These are phyloP conservation scores for Bruguiera parviflora DNA, from an alignment of 345 rosid species.

Conservation along the genomic window DNA sequence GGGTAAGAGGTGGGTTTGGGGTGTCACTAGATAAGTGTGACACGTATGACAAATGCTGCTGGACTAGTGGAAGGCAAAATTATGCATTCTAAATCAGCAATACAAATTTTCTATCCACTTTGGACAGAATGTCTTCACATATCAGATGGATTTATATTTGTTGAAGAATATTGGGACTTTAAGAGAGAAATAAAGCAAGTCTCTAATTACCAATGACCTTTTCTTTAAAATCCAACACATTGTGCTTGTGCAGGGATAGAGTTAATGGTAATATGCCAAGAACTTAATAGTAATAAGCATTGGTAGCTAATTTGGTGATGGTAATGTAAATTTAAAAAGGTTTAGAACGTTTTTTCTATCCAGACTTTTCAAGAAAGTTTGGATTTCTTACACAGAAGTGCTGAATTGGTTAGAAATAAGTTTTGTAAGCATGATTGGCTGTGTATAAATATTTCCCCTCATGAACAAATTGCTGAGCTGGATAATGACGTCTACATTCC, in stretches of 20 bases:
- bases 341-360: background rate
- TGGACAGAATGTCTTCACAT: background rate
- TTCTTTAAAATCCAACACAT: background rate
- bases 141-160: background rate
- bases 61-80: background rate
- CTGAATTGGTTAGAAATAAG: background rate
- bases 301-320: too few species aligned
- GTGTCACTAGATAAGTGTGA: too few species aligned
- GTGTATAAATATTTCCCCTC: background rate
- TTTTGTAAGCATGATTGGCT: background rate
- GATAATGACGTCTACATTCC: background rate
- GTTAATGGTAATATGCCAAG: too few species aligned
- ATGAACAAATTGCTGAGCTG: background rate
- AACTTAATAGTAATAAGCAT: too few species aligned
- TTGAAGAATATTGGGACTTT: background rate
- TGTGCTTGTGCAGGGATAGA: background rate
- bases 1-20: background rate
- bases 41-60: background rate
- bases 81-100: background rate
- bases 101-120: background rate
- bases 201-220: background rate
- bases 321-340: background rate
- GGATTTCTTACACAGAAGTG: background rate
- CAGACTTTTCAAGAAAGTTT: background rate
- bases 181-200: background rate